These are phyloP conservation scores for Exserohilum rostratum DNA, from an alignment of 2,329 filamentous ascomycete genomes.

Conservation along the genomic window DNA sequence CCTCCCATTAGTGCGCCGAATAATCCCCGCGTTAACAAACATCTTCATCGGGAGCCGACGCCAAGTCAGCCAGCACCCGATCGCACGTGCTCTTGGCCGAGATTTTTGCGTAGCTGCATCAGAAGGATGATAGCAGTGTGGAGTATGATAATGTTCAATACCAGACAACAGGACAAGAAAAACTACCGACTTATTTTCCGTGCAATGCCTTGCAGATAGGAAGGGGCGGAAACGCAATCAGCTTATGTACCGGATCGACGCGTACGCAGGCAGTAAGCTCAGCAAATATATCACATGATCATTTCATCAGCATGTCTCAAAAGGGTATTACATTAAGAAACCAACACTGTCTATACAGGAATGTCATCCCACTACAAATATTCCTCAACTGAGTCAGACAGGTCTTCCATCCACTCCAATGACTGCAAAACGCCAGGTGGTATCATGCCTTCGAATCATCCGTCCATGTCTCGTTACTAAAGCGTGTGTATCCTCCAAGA, in stretches of 20 bases:
- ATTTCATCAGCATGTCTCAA: background rate
- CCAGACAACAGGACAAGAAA: too few relatives aligned
- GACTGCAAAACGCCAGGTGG: constrained; percentile 24
- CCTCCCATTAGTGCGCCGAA: constrained; percentile 28
- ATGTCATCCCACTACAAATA: constrained; percentile 6
- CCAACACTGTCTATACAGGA: constrained; percentile 14
- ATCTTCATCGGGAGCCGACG: constrained; percentile 9
- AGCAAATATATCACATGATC: background rate
- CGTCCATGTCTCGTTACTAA: constrained; percentile 14
- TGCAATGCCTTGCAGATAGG: background rate
- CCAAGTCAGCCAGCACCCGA: constrained; percentile 10
- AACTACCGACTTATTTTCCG: constrained; percentile 1
- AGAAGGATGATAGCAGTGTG: background rate
- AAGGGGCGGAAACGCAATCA: background rate
- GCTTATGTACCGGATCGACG: background rate
- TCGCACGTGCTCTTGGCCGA: constrained; percentile 1
- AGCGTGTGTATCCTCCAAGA: constrained; percentile 8
- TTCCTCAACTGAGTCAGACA: constrained; percentile 6
- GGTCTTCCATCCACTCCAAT: constrained; percentile 5
- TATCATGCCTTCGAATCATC: constrained; percentile 24
- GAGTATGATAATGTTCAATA: background rate
- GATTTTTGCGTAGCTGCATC: constrained; percentile 1
- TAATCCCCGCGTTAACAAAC: constrained; percentile 21
- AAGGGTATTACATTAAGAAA: constrained; percentile 20
- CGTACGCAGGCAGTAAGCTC: background rate